A percentile compares a stretch with the other conserved stretches of the same genome.
Evolutionary conservation across 2,329 filamentous ascomycete genomes (phyloP).

Genomic region (Stagonosporopsis cucurbitacearum): DNA sequence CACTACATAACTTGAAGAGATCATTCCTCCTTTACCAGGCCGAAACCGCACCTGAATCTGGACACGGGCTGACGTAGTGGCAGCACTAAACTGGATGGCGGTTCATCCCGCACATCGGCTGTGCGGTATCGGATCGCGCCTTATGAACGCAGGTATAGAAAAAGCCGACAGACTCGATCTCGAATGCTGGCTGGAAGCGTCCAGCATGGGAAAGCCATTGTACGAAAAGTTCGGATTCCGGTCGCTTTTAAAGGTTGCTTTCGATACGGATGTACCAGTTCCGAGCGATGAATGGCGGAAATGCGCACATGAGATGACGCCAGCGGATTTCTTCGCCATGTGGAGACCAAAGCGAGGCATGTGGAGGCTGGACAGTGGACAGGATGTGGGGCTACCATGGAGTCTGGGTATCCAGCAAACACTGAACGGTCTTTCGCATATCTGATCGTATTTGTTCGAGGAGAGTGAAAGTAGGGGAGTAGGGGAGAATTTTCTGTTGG

Average conservation of each 20-base stretch:
- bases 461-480: background rate
- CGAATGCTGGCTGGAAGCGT: slow-evolving; percentile 50
- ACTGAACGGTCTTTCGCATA: background rate
- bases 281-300: slow-evolving; percentile 43
- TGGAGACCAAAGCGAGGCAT: slow-evolving; percentile 40
- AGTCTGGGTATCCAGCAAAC: slow-evolving; percentile 12
- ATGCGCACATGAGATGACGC: slow-evolving; percentile 43
- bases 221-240: slow-evolving; percentile 46
- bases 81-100: slow-evolving; percentile 48
- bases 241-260: slow-evolving; percentile 37
- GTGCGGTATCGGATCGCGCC: slow-evolving; percentile 44
- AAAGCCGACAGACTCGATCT: slow-evolving; percentile 44
- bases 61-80: slow-evolving; percentile 19
- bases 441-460: background rate
- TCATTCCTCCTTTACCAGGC: background rate
- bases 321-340: slow-evolving; percentile 39
- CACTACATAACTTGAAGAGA: background rate
- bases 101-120: slow-evolving; percentile 46
- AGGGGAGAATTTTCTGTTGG: background rate
- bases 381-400: slow-evolving; percentile 34
- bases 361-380: slow-evolving; percentile 21
- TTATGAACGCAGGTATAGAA: slow-evolving; percentile 45
- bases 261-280: slow-evolving; percentile 34
- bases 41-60: slow-evolving; percentile 16
- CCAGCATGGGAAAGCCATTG: slow-evolving; percentile 44